Conservation (phyloP, 1,139 yeast genomes). For the Blastobotrys elegans region DNA sequence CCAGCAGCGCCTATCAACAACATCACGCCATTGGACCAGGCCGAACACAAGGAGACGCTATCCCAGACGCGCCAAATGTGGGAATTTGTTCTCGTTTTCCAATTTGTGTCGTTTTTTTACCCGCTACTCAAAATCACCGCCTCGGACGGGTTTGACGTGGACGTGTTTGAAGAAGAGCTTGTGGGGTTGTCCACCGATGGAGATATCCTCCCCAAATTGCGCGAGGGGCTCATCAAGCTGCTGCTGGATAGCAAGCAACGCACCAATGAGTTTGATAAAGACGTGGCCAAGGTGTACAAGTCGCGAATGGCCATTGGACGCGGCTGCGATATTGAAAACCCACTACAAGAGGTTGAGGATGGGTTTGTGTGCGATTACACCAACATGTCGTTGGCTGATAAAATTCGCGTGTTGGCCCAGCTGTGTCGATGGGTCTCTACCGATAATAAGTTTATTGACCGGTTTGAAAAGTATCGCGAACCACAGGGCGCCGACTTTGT, state of each 20-base stretch:
- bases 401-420: slow-evolving; percentile 22
- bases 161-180: slow-evolving; percentile 31
- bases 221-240: slow-evolving; percentile 15
- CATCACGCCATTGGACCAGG: slow-evolving; percentile 19
- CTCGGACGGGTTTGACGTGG: slow-evolving; percentile 21
- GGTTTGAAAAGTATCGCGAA: slow-evolving; percentile 18
- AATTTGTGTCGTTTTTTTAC: slow-evolving; percentile 27
- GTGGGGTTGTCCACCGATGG: slow-evolving; percentile 19
- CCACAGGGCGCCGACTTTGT: slow-evolving; percentile 7
- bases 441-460: slow-evolving; percentile 25
- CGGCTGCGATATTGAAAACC: slow-evolving; percentile 12
- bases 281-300: slow-evolving; percentile 13
- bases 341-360: slow-evolving; percentile 2
- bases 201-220: slow-evolving; percentile 16
- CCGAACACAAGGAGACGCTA: slow-evolving; percentile 21
- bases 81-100: slow-evolving; percentile 27
- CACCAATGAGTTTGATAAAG: slow-evolving; percentile 16
- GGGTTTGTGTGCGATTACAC: slow-evolving; percentile 9
- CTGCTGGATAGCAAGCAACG: slow-evolving; percentile 18
- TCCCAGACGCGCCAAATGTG: slow-evolving; percentile 26
- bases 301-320: slow-evolving; percentile 3
- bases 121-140: slow-evolving; percentile 21
- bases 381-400: slow-evolving; percentile 15
- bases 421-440: slow-evolving; percentile 24
- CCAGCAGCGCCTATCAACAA: background rate